Conservation (phyloP, 2,329 filamentous ascomycete species). For the Cytospora paraplurivora region DNA sequence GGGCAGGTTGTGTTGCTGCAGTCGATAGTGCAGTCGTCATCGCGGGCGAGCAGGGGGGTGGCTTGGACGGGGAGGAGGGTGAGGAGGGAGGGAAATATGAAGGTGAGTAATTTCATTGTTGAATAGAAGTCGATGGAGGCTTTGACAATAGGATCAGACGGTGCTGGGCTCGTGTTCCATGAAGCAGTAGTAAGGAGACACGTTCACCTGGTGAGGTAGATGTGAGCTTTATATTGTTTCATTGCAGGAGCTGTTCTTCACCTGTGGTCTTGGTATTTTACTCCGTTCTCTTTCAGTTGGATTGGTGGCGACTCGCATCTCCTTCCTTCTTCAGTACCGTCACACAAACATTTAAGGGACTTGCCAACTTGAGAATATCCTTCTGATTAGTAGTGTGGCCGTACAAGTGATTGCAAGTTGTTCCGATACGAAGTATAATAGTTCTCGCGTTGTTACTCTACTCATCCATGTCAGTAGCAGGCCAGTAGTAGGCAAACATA, state of each 20-base stretch:
- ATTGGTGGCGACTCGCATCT: too few relatives aligned
- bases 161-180: background rate
- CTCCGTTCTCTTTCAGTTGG: background rate
- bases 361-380: background rate
- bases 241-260: background rate
- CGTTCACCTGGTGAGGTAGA: background rate
- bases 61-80: background rate
- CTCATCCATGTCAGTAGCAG: background rate
- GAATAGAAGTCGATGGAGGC: background rate
- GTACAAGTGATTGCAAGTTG: background rate
- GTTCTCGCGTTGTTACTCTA: background rate
- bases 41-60: background rate
- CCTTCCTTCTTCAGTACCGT: too few relatives aligned
- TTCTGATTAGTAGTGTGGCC: background rate
- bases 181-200: background rate
- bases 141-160: background rate
- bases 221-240: background rate
- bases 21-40: background rate
- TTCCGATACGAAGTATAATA: background rate
- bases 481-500: background rate
- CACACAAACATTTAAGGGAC: too few relatives aligned
- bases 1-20: conserved; percentile 20
- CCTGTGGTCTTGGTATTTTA: too few relatives aligned
- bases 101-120: background rate
- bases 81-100: background rate